These are phyloP conservation scores for Kodamaea laetipori DNA, from an alignment of 805 yeast genomes.

Conservation along the genomic window DNA sequence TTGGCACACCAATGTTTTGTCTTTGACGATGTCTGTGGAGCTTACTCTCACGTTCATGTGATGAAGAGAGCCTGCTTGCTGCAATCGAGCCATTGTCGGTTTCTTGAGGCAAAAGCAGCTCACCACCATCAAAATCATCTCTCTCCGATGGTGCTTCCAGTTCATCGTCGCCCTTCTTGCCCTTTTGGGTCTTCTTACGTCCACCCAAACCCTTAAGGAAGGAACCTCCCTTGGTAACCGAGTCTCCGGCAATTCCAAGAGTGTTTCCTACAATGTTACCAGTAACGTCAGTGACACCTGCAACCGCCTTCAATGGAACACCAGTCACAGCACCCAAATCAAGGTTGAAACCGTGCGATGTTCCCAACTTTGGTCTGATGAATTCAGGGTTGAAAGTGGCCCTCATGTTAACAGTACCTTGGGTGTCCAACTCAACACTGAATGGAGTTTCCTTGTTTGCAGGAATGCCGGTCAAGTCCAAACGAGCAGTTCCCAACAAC, in stretches of 20 bases:
- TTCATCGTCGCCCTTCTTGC: constrained; percentile 15
- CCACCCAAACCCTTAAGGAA: constrained; percentile 36
- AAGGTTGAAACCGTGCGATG: constrained; percentile 42
- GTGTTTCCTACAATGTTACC: constrained; percentile 50
- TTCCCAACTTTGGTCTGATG: constrained; percentile 57
- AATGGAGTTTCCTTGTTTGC: constrained; percentile 49
- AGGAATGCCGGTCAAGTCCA: constrained; percentile 54
- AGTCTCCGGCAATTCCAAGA: constrained; percentile 49
- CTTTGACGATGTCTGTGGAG: constrained; percentile 13
- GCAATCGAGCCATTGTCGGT: background rate
- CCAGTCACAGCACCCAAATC: constrained; percentile 37
- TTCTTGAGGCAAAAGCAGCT: constrained; percentile 8
- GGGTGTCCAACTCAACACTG: constrained; percentile 57
- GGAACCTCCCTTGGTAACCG: constrained; percentile 50
- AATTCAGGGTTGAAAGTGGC: constrained; percentile 66
- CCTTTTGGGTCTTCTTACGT: constrained; percentile 20
- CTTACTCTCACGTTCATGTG: constrained; percentile 10
- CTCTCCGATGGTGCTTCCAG: constrained; percentile 15
- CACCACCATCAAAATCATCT: constrained; percentile 16
- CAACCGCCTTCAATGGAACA: constrained; percentile 19
- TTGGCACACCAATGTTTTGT: constrained; percentile 29
- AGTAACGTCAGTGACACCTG: constrained; percentile 36
- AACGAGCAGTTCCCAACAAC: constrained; percentile 51
- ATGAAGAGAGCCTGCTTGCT: constrained; percentile 3
- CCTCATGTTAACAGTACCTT: constrained; percentile 58